These are phyloP conservation scores for Gloeopeniophorella convolvens DNA, from an alignment of 768 basidiomycete genomes.

Conservation along the genomic window DNA sequence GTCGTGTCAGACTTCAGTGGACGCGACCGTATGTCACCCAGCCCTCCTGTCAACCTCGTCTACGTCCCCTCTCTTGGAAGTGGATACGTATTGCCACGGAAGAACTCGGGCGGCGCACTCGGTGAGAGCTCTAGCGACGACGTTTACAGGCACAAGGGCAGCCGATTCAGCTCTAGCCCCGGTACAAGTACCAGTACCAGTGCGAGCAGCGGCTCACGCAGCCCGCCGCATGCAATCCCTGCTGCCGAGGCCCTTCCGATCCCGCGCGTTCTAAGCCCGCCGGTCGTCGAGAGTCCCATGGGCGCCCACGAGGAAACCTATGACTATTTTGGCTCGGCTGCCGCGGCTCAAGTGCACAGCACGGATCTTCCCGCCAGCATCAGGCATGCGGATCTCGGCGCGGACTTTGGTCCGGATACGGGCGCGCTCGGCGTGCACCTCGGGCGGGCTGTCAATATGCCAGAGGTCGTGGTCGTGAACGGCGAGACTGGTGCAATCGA, in stretches of 20 bases:
- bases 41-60: slow-evolving; percentile 59
- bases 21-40: slow-evolving; percentile 15
- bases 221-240: slow-evolving; percentile 14
- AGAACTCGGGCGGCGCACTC: slow-evolving; percentile 21
- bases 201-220: slow-evolving; percentile 15
- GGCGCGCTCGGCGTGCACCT: slow-evolving; percentile 14
- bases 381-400: slow-evolving; percentile 8
- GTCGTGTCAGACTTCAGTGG: slow-evolving; percentile 26
- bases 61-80: slow-evolving; percentile 51
- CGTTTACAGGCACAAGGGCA: slow-evolving; percentile 31
- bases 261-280: slow-evolving; percentile 11
- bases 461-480: slow-evolving; percentile 19
- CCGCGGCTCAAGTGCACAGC: slow-evolving; percentile 6
- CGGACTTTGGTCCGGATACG: slow-evolving; percentile 10
- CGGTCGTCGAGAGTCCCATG: slow-evolving; percentile 3
- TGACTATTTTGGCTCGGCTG: slow-evolving; percentile 7
- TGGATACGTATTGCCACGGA: slow-evolving; percentile 24
- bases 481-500: slow-evolving; percentile 17
- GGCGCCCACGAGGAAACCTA: slow-evolving; percentile 12
- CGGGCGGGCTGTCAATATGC: slow-evolving; percentile 16
- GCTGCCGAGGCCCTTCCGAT: slow-evolving; percentile 11
- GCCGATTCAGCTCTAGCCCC: slow-evolving; percentile 32
- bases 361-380: not conserved
- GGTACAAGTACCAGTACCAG: slow-evolving; percentile 21
- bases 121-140: slow-evolving; percentile 25